A percentile compares a stretch with the other conserved stretches of the same genome.
phyloP scores from a whole-genome alignment of 1,284 basidiomycete species.

The Microbotryum intermedium region DNA sequence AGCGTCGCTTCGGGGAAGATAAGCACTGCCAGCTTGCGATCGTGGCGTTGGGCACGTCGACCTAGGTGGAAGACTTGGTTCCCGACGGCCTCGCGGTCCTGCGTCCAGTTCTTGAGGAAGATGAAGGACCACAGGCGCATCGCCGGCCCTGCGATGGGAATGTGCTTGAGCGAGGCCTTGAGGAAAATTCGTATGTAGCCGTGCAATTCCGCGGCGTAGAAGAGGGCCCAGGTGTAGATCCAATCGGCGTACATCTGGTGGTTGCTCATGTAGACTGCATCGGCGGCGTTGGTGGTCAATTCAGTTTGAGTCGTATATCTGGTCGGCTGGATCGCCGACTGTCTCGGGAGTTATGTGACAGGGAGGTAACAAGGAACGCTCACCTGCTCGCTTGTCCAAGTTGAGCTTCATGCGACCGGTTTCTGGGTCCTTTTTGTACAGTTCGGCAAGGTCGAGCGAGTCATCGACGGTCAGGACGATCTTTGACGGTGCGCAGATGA shows the following conservation, averaged over 20 bases:
- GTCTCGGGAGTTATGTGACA: slow-evolving; percentile 72
- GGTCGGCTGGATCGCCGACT: slow-evolving; percentile 16
- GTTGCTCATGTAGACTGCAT: background rate
- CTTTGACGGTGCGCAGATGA: slow-evolving; percentile 57
- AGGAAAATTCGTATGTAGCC: slow-evolving; percentile 68
- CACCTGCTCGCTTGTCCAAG: slow-evolving; percentile 59
- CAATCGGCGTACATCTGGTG: slow-evolving; percentile 75
- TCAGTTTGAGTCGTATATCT: background rate
- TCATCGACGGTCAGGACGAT: slow-evolving; percentile 54
- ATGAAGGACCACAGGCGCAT: slow-evolving; percentile 92
- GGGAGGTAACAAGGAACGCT: too few species aligned
- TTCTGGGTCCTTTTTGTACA: slow-evolving; percentile 45
- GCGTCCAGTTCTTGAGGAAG: slow-evolving; percentile 59
- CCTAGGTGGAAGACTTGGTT: slow-evolving; percentile 5
- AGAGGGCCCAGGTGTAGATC: slow-evolving; percentile 65
- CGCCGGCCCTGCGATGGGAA: slow-evolving; percentile 79
- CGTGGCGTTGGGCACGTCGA: background rate
- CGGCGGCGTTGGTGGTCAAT: background rate
- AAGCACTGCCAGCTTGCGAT: slow-evolving; percentile 61
- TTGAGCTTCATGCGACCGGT: slow-evolving; percentile 57
- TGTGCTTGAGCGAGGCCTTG: slow-evolving; percentile 78
- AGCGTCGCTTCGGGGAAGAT: slow-evolving; percentile 92
- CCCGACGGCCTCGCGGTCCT: background rate
- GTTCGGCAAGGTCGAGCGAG: slow-evolving; percentile 28
- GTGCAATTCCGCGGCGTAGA: slow-evolving; percentile 21